Evolutionary conservation across 345 rosid species (phyloP).

Genomic region (Euphorbia tirucalli): DNA sequence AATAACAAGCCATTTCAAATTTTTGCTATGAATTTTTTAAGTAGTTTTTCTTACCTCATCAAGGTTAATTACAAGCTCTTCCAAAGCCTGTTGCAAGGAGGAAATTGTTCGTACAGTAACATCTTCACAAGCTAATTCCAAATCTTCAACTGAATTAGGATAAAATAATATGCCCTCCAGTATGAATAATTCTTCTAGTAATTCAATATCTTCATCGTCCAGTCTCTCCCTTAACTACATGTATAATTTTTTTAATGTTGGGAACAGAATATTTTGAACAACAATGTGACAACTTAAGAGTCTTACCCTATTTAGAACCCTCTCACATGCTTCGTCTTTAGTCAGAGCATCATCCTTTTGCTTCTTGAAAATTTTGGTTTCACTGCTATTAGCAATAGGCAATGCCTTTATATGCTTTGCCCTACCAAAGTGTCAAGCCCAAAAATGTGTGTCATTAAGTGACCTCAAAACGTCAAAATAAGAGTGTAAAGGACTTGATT

Average conservation of each 20-base stretch:
- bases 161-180: slow-evolving; percentile 47
- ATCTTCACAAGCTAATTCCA: slow-evolving; percentile 45
- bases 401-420: slow-evolving; percentile 84
- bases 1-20: background rate
- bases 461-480: background rate
- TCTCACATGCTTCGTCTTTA: slow-evolving; percentile 45
- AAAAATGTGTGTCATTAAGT: background rate
- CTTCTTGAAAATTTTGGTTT: slow-evolving; percentile 42
- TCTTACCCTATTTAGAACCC: slow-evolving; percentile 53
- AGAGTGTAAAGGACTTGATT: background rate
- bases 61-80: slow-evolving; percentile 42
- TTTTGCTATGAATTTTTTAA: too few relatives aligned
- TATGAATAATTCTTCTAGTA: slow-evolving; percentile 63
- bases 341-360: slow-evolving; percentile 28
- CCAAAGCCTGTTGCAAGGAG: slow-evolving; percentile 47
- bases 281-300: background rate
- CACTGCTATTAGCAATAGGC: slow-evolving; percentile 35
- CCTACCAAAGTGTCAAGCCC: slow-evolving; percentile 36
- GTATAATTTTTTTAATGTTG: slow-evolving; percentile 15
- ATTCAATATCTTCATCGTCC: slow-evolving; percentile 53
- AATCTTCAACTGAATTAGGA: slow-evolving; percentile 43
- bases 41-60: slow-evolving; percentile 46
- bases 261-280: background rate
- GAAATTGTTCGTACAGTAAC: slow-evolving; percentile 38
- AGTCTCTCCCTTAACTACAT: slow-evolving; percentile 60